Base-by-base conservation (phyloP, 2,329 filamentous ascomycete species). In the Didymella exigua region DNA sequence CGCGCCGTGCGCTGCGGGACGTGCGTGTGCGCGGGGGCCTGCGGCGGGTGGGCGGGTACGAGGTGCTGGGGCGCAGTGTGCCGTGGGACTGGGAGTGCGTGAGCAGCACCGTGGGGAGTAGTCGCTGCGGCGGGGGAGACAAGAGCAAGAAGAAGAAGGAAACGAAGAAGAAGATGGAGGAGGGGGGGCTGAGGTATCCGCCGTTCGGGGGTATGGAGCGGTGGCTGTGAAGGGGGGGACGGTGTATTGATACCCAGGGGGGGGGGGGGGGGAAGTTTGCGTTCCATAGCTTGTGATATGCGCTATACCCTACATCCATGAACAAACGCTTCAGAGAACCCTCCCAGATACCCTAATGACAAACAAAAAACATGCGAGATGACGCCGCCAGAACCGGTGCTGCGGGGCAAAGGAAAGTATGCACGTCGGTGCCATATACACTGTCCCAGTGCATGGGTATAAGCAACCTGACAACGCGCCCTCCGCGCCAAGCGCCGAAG, bases 51-150 rank as follows among this genome's bases (percentile, higher is more conserved):
- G 67, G 69, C 9, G 71, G 69, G 1, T 73, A 71, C 31, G 67
- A 73, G 21, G 65, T 72, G 0, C 27, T 71, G n/a, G 65, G 70
- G 0, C 56, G 43, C 24, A 60, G 68, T 29, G 65, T 71, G 3
- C 71, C 71, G 8, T 73, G 70, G 68, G 63, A 67, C 49, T 73
- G 71, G 71, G 71, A 73, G 23, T 72, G 70, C 27, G 59, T 73
- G 11, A 71, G 69, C 46, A 73, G 68, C 47, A 62, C 62, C 1
- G 61, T 57, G 3, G 63, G 60, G 3, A 67, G 66, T 34, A 55
- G 54, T 31, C n/a, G 51, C 18, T 31, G n/a, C n/a, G 36, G 30
- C 7, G 52, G 47, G 0, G 44, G 55, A 4, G 16, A 24, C 4
- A 24, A 24, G 11, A 9, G 10, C 11, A 52, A 49, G 49, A 37